Percentiles rank a stretch among this genome's conserved stretches.
These are phyloP conservation scores for Corylus americana DNA, from an alignment of 306 rosid species.

Conservation along the genomic window DNA sequence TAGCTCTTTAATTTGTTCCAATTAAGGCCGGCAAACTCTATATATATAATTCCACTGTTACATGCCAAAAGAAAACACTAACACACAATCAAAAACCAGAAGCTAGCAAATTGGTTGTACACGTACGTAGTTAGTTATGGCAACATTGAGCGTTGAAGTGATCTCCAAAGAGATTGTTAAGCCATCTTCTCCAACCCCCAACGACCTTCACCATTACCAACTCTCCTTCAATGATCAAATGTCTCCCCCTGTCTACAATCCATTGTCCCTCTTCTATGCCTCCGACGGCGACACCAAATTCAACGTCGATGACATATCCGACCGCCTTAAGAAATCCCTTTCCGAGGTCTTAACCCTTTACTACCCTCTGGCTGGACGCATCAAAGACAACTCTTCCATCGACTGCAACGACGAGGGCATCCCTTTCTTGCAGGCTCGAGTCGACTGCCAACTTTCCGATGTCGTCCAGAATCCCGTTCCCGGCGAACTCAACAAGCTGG, in stretches of 20 bases:
- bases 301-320: conserved; percentile 18
- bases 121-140: neutral
- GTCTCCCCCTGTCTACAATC: conserved; percentile 38
- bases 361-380: conserved; percentile 53
- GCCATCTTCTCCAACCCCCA: conserved; percentile 46
- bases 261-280: conserved; percentile 40
- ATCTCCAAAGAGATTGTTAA: conserved; percentile 41
- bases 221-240: conserved; percentile 59
- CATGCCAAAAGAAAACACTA: neutral
- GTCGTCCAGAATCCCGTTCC: conserved; percentile 40
- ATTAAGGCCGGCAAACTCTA: neutral
- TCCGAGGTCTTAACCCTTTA: conserved; percentile 39
- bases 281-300: neutral
- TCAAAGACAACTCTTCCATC: conserved; percentile 21
- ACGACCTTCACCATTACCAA: conserved; percentile 41
- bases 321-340: conserved; percentile 47
- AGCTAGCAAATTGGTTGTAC: neutral
- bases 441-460: conserved; percentile 35
- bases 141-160: conserved; percentile 9
- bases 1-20: neutral
- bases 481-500: conserved; percentile 38
- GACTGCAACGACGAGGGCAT: conserved; percentile 55
- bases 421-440: conserved; percentile 44
- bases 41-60: neutral
- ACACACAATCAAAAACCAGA: neutral